Base-by-base conservation (phyloP, 345 rosid genomes). In the Chamaenerion angustifolium region DNA sequence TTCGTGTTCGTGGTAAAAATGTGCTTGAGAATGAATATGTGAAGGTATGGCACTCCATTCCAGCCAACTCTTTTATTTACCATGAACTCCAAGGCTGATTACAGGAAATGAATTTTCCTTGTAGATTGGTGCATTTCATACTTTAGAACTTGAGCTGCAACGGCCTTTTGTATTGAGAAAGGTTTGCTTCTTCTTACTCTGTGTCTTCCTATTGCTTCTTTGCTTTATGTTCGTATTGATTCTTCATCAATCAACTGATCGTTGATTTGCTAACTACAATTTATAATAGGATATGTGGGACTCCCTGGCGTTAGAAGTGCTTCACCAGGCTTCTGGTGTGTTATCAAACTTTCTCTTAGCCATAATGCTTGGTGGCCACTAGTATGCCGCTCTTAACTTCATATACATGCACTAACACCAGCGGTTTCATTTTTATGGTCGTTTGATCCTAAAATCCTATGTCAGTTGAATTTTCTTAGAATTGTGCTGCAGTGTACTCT, bases 111-210 rank as follows among this genome's bases (percentile, higher is more conserved):
- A 48, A 48, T 40, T 55, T 62, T 55, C 51, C 16, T 60, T 37
- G 52, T 76, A 90, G 98, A 83, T 90, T 50, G 98, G 98, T 51
- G 92, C 90, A 12, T 90, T 77, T 57, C 98, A 90, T 67, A 90
- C 98, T 52, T 61, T 90, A 57, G 94, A 86, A 60, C 59, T 90
- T 43, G 95, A 83, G 59, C 75, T 70, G 66, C 82, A 86, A 37
- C 84, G 98, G 37, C 76, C 92, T 43, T 90, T 86, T 75, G 94
- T 83, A 6, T 63, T 90, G 45, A 76, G 88, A 76, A 90, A 90
- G 95, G 98, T 86, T 64, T 46, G 43, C 42, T 47, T 43, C 12
- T 44, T 49, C 31, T 16, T 43, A 19, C 13, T 43, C 19, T 12
- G 43, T 51, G 31, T 4, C 45, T 51, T 59, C 12, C 11, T 13